phyloP scores from a whole-genome alignment of 305 asterid species.

The Fraxinus latifolia region DNA sequence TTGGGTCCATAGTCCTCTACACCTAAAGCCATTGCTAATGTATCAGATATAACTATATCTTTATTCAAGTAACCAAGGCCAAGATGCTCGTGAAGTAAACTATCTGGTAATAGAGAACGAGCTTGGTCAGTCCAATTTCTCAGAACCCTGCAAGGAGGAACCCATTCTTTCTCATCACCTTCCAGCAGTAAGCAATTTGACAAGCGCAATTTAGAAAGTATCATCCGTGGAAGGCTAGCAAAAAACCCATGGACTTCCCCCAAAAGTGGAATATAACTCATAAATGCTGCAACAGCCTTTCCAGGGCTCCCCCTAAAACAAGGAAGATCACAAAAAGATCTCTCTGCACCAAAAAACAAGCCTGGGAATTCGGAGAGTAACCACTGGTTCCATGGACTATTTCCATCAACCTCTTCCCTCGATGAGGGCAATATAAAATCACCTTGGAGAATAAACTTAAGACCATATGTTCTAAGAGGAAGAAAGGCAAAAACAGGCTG shows the following conservation, averaged over 20 bases:
- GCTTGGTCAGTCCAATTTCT: slow-evolving; percentile 81
- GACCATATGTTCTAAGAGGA: slow-evolving; percentile 89
- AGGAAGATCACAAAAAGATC: slow-evolving; percentile 75
- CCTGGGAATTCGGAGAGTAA: slow-evolving; percentile 79
- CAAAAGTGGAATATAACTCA: slow-evolving; percentile 81
- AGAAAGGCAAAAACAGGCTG: slow-evolving; percentile 98
- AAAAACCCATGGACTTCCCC: slow-evolving; percentile 98
- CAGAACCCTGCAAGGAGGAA: slow-evolving; percentile 81
- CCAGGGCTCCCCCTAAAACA: slow-evolving; percentile 65
- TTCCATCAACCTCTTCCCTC: slow-evolving; percentile 93
- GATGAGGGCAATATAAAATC: slow-evolving; percentile 96
- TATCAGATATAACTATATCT: slow-evolving; percentile 75
- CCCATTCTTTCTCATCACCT: slow-evolving; percentile 61
- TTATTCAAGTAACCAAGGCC: slow-evolving; percentile 80
- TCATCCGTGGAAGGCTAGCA: slow-evolving; percentile 74
- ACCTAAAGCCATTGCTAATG: slow-evolving; percentile 77
- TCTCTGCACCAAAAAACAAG: slow-evolving; percentile 71
- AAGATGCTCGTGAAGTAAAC: slow-evolving; percentile 70
- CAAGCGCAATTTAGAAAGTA: slow-evolving; percentile 70
- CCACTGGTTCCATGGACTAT: slow-evolving; percentile 98
- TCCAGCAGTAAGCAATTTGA: slow-evolving; percentile 79
- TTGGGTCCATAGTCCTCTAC: slow-evolving; percentile 86
- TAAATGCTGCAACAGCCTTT: slow-evolving; percentile 69
- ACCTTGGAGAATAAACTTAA: slow-evolving; percentile 87
- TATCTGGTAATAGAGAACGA: slow-evolving; percentile 63